Conservation (phyloP, 805 yeast species). For the Metschnikowia rubicola region DNA sequence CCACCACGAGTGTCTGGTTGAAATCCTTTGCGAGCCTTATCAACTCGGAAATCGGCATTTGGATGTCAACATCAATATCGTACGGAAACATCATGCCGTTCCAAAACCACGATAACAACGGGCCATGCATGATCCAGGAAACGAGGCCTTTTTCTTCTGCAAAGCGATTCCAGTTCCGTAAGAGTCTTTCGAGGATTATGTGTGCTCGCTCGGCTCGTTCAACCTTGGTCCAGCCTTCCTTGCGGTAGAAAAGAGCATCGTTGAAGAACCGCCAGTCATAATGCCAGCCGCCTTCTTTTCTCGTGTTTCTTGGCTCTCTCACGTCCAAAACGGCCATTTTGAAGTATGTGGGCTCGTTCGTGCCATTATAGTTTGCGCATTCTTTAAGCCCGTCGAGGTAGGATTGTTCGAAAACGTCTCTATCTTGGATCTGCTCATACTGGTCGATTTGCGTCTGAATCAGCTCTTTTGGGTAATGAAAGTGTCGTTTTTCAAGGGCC, state of each 20-base stretch:
- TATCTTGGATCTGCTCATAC: conserved; percentile 19
- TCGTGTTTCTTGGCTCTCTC: conserved; percentile 24
- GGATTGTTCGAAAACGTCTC: conserved; percentile 20
- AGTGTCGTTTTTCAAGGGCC: conserved; percentile 19
- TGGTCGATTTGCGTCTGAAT: conserved; percentile 26
- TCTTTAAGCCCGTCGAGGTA: conserved; percentile 30
- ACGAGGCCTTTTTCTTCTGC: conserved; percentile 13
- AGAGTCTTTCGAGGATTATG: conserved; percentile 16
- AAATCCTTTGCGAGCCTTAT: conserved; percentile 5
- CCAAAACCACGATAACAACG: conserved; percentile 18
- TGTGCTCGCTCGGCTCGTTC: conserved; percentile 19
- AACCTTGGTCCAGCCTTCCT: conserved; percentile 26
- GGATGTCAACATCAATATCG: conserved; percentile 16
- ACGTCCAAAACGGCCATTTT: conserved; percentile 26
- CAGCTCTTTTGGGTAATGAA: conserved; percentile 22
- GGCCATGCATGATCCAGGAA: conserved; percentile 19
- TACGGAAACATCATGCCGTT: conserved; percentile 18
- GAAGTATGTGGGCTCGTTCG: conserved; percentile 24
- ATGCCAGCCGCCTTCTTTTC: conserved; percentile 49
- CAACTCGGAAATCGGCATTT: conserved; percentile 16
- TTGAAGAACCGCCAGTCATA: conserved; percentile 60
- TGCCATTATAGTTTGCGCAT: conserved; percentile 17
- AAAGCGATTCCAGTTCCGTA: conserved; percentile 15
- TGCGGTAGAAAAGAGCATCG: conserved; percentile 48
- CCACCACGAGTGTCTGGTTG: conserved; percentile 18